Percentiles rank a stretch among this genome's conserved stretches.
phyloP scores from a whole-genome alignment of 2,329 filamentous ascomycete genomes.

The Myriangium duriaei region DNA sequence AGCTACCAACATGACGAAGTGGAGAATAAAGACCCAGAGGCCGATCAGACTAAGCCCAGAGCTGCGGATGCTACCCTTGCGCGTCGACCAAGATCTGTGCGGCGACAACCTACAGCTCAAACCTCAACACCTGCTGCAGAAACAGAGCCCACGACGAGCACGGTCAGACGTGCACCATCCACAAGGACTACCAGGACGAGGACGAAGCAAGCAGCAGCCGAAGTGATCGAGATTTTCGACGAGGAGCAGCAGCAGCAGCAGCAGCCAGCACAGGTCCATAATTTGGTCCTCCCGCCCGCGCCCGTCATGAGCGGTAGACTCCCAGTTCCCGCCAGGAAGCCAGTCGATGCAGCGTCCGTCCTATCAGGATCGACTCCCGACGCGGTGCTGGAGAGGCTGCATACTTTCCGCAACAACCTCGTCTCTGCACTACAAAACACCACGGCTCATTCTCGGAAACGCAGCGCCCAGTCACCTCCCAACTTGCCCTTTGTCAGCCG shows the following conservation, averaged over 20 bases:
- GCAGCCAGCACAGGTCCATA: constrained; percentile 7
- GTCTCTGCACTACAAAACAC: constrained; percentile 30
- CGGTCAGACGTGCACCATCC: not conserved
- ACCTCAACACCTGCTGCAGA: not conserved
- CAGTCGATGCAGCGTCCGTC: constrained; percentile 14
- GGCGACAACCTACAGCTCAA: constrained; percentile 6
- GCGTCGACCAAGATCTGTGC: constrained; percentile 20
- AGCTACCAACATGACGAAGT: not conserved
- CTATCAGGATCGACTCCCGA: constrained; percentile 31
- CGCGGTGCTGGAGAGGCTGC: constrained; percentile 32
- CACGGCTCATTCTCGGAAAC: constrained; percentile 26
- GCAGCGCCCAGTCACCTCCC: constrained; percentile 12
- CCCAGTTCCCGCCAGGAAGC: constrained; percentile 15
- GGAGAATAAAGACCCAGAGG: constrained; percentile 9
- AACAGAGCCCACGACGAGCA: not conserved
- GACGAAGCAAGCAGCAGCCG: constrained; percentile 14
- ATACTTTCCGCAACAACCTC: constrained; percentile 35
- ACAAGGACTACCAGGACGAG: constrained; percentile 4
- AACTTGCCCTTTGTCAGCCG: constrained; percentile 50
- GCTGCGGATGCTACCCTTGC: constrained; percentile 26
- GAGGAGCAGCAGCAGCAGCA: constrained; percentile 15
- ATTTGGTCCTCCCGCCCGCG: constrained; percentile 18
- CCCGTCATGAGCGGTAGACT: constrained; percentile 19
- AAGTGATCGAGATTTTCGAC: constrained; percentile 25
- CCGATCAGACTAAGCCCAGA: constrained; percentile 15